These are phyloP conservation scores for Wickerhamiella sorbophila DNA, from an alignment of 805 yeast species.

Conservation along the genomic window DNA sequence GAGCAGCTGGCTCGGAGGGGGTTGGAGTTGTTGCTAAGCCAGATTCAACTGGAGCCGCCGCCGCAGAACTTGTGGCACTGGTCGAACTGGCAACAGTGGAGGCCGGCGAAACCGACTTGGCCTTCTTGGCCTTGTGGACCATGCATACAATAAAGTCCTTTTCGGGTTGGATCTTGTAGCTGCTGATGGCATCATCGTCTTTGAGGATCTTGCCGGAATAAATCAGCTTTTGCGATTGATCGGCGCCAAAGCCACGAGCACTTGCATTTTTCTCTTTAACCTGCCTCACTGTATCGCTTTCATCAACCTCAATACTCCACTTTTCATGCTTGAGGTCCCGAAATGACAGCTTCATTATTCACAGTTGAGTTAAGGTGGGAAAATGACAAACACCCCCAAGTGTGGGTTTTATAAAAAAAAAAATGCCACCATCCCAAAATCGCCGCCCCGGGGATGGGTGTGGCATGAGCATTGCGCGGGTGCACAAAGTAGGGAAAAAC, in stretches of 20 bases:
- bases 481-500: neutral
- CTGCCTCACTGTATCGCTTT: slow-evolving; percentile 48
- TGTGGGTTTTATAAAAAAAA: too few relatives aligned
- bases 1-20: slow-evolving; percentile 13
- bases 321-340: slow-evolving; percentile 90
- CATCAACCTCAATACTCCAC: slow-evolving; percentile 64
- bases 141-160: slow-evolving; percentile 84
- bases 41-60: slow-evolving; percentile 16
- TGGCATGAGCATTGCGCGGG: too few relatives aligned
- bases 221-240: slow-evolving; percentile 69
- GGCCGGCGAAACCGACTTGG: slow-evolving; percentile 17
- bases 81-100: slow-evolving; percentile 15
- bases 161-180: slow-evolving; percentile 61
- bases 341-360: slow-evolving; percentile 57
- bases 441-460: too few relatives aligned
- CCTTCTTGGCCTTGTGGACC: slow-evolving; percentile 42
- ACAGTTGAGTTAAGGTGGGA: slow-evolving; percentile 1
- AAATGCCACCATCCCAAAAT: too few relatives aligned
- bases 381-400: neutral
- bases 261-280: slow-evolving; percentile 62
- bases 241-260: slow-evolving; percentile 47
- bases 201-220: slow-evolving; percentile 84
- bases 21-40: slow-evolving; percentile 17
- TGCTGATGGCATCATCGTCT: slow-evolving; percentile 61
- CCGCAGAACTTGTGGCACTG: slow-evolving; percentile 8